Evolutionary conservation across 805 yeast species (phyloP).

Genomic region (Kluyveromyces starmeri): DNA sequence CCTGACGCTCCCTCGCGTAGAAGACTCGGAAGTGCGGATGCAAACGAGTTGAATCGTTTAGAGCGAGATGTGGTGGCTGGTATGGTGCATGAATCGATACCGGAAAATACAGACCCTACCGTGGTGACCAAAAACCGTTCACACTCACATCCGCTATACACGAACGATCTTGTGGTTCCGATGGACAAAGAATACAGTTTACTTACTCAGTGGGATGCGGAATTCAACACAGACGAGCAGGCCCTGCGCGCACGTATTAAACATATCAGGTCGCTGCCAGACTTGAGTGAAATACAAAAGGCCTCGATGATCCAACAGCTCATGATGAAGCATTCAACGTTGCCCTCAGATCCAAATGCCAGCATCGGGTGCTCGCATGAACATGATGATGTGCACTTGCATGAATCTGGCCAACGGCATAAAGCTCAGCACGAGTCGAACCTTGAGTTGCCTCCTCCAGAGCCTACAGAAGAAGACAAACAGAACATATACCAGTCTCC

Average conservation of each 20-base stretch:
- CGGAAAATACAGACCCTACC: constrained; percentile 45
- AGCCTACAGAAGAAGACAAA: constrained; percentile 40
- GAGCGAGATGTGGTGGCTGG: constrained; percentile 34
- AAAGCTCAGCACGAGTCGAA: constrained; percentile 8
- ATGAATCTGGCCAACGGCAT: constrained; percentile 16
- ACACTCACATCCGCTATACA: constrained; percentile 21
- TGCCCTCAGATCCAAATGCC: constrained; percentile 3
- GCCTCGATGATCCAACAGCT: constrained; percentile 43
- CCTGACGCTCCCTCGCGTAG: no score
- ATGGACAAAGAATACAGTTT: constrained; percentile 26
- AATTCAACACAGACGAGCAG: constrained; percentile 14
- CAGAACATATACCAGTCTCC: constrained; percentile 41
- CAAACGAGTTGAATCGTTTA: neutral
- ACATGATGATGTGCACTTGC: neutral
- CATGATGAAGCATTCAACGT: constrained; percentile 39
- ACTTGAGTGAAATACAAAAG: constrained; percentile 11
- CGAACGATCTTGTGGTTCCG: constrained; percentile 44
- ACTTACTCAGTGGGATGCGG: constrained; percentile 4
- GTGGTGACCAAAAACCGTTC: constrained; percentile 41
- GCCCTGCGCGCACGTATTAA: constrained; percentile 11
- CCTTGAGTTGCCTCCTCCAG: constrained; percentile 16
- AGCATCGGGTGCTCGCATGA: neutral
- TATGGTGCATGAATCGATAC: no score
- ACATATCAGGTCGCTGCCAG: constrained; percentile 11
- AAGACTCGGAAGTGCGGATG: neutral